Percentiles rank a stretch among this genome's conserved stretches.
phyloP scores from a whole-genome alignment of 805 yeast genomes.

The Candida loeiensis region DNA sequence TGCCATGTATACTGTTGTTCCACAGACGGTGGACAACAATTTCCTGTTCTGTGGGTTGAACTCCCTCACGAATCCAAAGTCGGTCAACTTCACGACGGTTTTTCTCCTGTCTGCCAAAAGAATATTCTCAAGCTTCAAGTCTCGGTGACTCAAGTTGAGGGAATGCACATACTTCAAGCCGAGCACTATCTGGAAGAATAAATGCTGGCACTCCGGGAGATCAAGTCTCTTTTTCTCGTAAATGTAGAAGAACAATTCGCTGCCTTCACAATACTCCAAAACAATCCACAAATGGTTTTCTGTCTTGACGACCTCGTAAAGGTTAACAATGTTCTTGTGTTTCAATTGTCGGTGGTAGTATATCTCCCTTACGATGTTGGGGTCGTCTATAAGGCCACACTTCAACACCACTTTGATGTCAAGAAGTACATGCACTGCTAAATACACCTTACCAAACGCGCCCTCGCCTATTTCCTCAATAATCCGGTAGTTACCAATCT shows the following conservation, averaged over 20 bases:
- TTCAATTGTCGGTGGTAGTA: slow-evolving; percentile 81
- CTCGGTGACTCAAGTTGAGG: slow-evolving; percentile 78
- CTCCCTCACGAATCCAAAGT: slow-evolving; percentile 92
- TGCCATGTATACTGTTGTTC: slow-evolving; percentile 95
- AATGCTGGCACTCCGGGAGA: slow-evolving; percentile 44
- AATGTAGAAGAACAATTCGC: slow-evolving; percentile 68
- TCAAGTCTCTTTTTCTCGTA: slow-evolving; percentile 50
- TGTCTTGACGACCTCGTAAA: slow-evolving; percentile 82
- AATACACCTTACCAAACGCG: slow-evolving; percentile 85
- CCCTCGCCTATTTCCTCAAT: slow-evolving; percentile 83
- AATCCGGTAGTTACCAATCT: slow-evolving; percentile 79
- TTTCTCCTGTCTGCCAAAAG: slow-evolving; percentile 51
- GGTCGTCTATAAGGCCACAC: slow-evolving; percentile 71
- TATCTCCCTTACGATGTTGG: slow-evolving; percentile 85
- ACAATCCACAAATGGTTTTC: slow-evolving; percentile 83
- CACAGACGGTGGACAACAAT: slow-evolving; percentile 79
- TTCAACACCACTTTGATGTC: slow-evolving; percentile 77
- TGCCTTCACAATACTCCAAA: slow-evolving; percentile 83
- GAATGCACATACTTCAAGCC: slow-evolving; percentile 74
- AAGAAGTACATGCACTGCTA: slow-evolving; percentile 76
- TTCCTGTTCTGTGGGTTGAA: slow-evolving; percentile 42
- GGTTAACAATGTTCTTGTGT: slow-evolving; percentile 78
- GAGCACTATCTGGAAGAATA: slow-evolving; percentile 64
- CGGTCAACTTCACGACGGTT: slow-evolving; percentile 71
- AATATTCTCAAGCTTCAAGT: slow-evolving; percentile 77